These are phyloP conservation scores for Drechmeria coniospora DNA, from an alignment of 2,329 filamentous ascomycete genomes.

Conservation along the genomic window DNA sequence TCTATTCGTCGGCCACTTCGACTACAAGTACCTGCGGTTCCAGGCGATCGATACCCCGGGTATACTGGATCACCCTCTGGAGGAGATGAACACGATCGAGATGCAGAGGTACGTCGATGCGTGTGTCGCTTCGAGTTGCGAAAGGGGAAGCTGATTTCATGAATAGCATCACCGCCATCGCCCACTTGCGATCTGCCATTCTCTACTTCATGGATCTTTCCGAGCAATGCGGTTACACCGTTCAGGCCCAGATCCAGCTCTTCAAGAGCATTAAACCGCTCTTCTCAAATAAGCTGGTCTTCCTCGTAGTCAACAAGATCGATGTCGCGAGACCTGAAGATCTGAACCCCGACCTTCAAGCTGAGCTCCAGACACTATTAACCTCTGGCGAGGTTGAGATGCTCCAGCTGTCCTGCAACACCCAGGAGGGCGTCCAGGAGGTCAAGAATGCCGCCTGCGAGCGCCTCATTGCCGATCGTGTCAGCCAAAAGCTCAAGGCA, in stretches of 20 bases:
- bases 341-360: conserved; percentile 62
- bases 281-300: conserved; percentile 94
- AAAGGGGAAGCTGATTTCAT: conserved; percentile 1
- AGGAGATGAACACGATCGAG: conserved; percentile 99
- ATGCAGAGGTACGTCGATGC: conserved; percentile 54
- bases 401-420: conserved; percentile 87
- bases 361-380: conserved; percentile 62
- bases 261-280: conserved; percentile 95
- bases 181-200: conserved; percentile 86
- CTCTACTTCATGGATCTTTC: conserved; percentile 97
- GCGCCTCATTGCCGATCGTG: conserved; percentile 78
- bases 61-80: conserved; percentile 90
- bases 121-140: too few species aligned
- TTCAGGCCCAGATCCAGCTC: conserved; percentile 81
- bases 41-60: conserved; percentile 93
- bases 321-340: conserved; percentile 82
- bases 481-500: conserved; percentile 91
- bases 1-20: conserved; percentile 93
- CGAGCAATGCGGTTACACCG: conserved; percentile 91
- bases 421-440: conserved; percentile 81
- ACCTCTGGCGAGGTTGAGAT: conserved; percentile 85
- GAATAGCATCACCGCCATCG: conserved; percentile 79
- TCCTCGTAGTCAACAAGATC: conserved; percentile 96
- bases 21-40: conserved; percentile 57
- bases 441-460: conserved; percentile 95